A percentile compares a stretch with the other conserved stretches of the same genome.
These are phyloP conservation scores for Cutaneotrichosporon arboriforme DNA, from an alignment of 1,284 basidiomycete species.

Conservation along the genomic window DNA sequence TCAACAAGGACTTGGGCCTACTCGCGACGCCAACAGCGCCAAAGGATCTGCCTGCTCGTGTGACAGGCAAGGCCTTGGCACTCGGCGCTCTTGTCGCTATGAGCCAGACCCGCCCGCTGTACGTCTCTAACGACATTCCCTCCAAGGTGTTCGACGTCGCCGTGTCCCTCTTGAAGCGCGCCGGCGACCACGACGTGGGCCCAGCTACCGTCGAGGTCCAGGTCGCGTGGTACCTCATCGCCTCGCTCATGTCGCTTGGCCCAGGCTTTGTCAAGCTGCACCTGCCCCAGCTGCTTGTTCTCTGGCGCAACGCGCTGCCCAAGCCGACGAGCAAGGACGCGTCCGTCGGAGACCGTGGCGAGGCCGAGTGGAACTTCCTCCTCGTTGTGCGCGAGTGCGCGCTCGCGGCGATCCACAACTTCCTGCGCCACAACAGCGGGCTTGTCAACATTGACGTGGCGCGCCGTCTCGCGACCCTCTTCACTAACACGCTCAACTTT, in stretches of 20 bases:
- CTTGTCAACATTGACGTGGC: constrained; percentile 88
- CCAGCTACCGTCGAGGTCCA: constrained; percentile 81
- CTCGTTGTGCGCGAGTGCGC: constrained; percentile 87
- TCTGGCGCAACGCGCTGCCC: constrained; percentile 95
- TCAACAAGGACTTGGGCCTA: constrained; percentile 56
- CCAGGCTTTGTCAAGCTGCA: constrained; percentile 89
- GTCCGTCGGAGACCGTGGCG: constrained; percentile 59
- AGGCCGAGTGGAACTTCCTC: constrained; percentile 84
- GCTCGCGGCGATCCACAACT: constrained; percentile 79
- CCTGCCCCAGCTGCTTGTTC: constrained; percentile 81
- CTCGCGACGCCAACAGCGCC: constrained; percentile 61
- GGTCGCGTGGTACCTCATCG: constrained; percentile 89
- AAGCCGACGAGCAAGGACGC: constrained; percentile 87
- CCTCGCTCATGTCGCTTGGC: constrained; percentile 84
- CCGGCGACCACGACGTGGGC: constrained; percentile 81
- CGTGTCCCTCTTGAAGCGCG: constrained; percentile 79
- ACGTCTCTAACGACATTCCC: constrained; percentile 89
- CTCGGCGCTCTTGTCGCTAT: constrained; percentile 80
- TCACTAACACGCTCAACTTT: constrained; percentile 87
- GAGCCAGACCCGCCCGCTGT: constrained; percentile 80
- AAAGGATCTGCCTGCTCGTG: constrained; percentile 64
- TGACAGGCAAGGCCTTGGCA: constrained; percentile 82
- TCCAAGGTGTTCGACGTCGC: constrained; percentile 88
- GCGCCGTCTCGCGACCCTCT: constrained; percentile 74
- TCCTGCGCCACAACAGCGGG: constrained; percentile 71